Evolutionary conservation across 257 asterid genomes (phyloP), one percentile per base, ranked within the genome.

Genomic region (Penstemon eatonii): DNA sequence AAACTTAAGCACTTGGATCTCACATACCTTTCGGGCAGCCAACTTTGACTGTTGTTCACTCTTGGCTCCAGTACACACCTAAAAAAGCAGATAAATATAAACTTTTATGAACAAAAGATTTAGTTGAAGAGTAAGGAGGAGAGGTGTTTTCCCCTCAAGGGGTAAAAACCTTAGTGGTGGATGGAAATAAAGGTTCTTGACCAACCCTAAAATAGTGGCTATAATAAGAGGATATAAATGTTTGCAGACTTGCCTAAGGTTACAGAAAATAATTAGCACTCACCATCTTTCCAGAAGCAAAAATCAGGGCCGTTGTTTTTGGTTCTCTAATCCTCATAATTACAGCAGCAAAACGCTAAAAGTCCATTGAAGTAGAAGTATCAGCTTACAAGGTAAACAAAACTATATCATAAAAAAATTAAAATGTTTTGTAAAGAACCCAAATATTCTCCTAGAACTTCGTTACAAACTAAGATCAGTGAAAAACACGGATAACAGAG

Each of bases 341-440:
- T 47, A 80, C 85, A 44, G 85, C 81, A 52, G 81, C 89, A 71
- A 87, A 87, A 87, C 89, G 89, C 95, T 87, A 82, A 25, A 82
- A 77, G 19, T 60, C 72, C 67, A 74, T 42, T 6, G 53, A 25
- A 66, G 38, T 53, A 46, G 46, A 51, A 71, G 80, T 63, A 63
- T 66, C 53, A 54, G 68, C 19, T 60, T n/a, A 25, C 33, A 25
- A 25, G 33, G 33, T 25, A 25, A 25, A 25, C 33, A 25, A 25
- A 25, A 25, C 33, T 1, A 25, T 15, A 25, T 1, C 33, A 0
- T 25, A 25, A 25, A 25, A 25, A 25, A 25, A 25, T 15, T 15
- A 15, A 15, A 15, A 15, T 15, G 18, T 15, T 3, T 12, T 10
- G 54, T 15, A 49, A 49, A 40, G 15, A 59, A 15, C n/a, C 43